Base-by-base conservation (phyloP, 805 yeast species). In the Ogataea thermomethanolica region DNA sequence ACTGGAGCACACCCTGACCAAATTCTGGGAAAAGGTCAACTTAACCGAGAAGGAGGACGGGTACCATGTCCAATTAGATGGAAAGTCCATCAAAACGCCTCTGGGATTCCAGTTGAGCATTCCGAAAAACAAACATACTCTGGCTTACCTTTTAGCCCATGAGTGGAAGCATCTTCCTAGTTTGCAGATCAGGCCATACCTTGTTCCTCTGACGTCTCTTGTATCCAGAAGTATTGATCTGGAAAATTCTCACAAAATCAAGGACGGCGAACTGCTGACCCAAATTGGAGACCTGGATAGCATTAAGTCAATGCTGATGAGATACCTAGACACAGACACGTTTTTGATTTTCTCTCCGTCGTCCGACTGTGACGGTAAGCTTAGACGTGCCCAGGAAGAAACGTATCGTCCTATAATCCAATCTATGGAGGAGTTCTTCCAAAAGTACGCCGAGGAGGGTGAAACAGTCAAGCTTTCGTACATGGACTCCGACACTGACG, bases 251-350 rank as follows among this genome's bases (percentile, higher is more conserved):
- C 60, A 68, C 24, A 47, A 46, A 0, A 60, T 64, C 2, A 64
- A 65, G 3, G 70, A 71, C 44, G 69, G 66, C 14, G 81, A 76
- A 35, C 58, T 73, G 36, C 59, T 70, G 11, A 76, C 81, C 30
- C 83, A 84, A 57, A 71, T 81, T 27, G 89, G 90, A 8, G 75
- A 70, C 45, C 64, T 78, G 30, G 74, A 71, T 4, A 76, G 74
- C 30, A 75, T 87, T 14, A 73, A 77, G 45, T 62, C 71, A 30
- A 75, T 74, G 47, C 65, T 93, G 46, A 66, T 91, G 55, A 78
- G 90, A 40, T 93, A 90, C 57, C 69, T 95, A 43, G 99, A 93
- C 60, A 93, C 99, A 0, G 99, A 93, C 62, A 89, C 98, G 1
- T 68, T 95, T 47, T 70, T 93, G 38, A 88, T 91, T 7, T 84